These are phyloP conservation scores for Phialophora tarda DNA, from an alignment of 2,329 filamentous ascomycete genomes.

Conservation along the genomic window DNA sequence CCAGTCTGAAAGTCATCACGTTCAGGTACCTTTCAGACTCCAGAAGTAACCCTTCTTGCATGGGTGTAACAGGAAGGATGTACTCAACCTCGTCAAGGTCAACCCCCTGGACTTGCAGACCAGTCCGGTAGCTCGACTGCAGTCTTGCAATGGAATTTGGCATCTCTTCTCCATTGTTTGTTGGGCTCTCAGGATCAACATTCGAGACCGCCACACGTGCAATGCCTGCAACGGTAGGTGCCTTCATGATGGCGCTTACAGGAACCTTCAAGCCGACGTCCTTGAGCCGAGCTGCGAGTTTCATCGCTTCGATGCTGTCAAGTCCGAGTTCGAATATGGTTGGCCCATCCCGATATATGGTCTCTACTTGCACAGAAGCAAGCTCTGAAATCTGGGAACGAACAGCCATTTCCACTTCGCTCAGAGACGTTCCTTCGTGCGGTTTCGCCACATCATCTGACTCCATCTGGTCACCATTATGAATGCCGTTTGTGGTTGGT, in stretches of 20 bases:
- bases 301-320: conserved; percentile 92
- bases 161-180: conserved; percentile 14
- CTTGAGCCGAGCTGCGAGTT: conserved; percentile 74
- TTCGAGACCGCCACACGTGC: conserved; percentile 40
- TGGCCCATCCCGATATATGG: conserved; percentile 64
- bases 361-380: conserved; percentile 57
- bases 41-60: conserved; percentile 80
- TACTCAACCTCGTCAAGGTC: conserved; percentile 57
- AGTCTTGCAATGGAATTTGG: conserved; percentile 31
- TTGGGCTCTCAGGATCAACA: not conserved
- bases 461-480: not conserved
- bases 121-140: conserved; percentile 46
- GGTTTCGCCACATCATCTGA: not conserved
- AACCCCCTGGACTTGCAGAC: conserved; percentile 46
- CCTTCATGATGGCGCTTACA: conserved; percentile 78
- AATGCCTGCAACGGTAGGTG: conserved; percentile 71
- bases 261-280: conserved; percentile 64
- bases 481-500: not conserved
- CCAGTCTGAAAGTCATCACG: conserved; percentile 73
- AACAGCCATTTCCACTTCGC: conserved; percentile 57
- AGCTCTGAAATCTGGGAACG: conserved; percentile 68
- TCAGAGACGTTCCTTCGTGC: conserved; percentile 63
- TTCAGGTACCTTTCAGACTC: conserved; percentile 81
- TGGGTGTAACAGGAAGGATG: conserved; percentile 75
- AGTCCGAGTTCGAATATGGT: conserved; percentile 78